Base-by-base conservation (phyloP, 768 basidiomycete genomes). In the Russula ochroleuca region DNA sequence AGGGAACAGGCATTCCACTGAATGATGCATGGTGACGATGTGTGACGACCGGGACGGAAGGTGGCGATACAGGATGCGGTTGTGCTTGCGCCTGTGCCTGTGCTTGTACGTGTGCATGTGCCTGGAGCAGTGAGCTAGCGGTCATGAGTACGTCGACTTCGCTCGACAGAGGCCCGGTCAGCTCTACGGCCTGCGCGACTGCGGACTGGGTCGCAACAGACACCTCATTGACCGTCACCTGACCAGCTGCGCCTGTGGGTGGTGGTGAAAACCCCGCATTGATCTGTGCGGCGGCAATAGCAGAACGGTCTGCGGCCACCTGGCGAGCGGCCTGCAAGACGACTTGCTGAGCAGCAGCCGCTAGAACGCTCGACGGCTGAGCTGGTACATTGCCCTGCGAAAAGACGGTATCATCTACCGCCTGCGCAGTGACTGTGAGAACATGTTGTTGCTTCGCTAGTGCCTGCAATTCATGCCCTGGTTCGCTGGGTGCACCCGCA, bases 381-480 rank as follows among this genome's bases (percentile, higher is more conserved):
- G 78, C 69, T 56, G 79, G 59, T 14, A 68, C 78, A 52, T 76
- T 81, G n/a, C 76, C 77, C 41, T 70, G 75, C n/a, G 74, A 70
- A 49, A 82, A 79, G 38, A 83, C 85, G 25, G 81, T 89, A 63
- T 83, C 81, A 72, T 90, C 87, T 68, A 91, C 84, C 15, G 90
- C 91, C 67, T 87, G 80, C 15, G 90, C 87, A 3, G 91, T 82
- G 54, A 83, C 76, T 10, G 81, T 83, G 56, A 93, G 79, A 61
- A 92, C 88, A 68, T 90, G 85, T 69, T 88, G 90, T 76, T 92
- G 90, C 73, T 89, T 90, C 55, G 83, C 86, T 57, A 93, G 82
- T 28, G 85, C 85, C 70, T 87, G 83, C 13, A 89, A 72, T 67
- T 86, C 80, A 9, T 74, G 76, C 19, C 74, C 76, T 33, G 76